phyloP scores from a whole-genome alignment of 257 asterid genomes.

The Paulownia fortunei region DNA sequence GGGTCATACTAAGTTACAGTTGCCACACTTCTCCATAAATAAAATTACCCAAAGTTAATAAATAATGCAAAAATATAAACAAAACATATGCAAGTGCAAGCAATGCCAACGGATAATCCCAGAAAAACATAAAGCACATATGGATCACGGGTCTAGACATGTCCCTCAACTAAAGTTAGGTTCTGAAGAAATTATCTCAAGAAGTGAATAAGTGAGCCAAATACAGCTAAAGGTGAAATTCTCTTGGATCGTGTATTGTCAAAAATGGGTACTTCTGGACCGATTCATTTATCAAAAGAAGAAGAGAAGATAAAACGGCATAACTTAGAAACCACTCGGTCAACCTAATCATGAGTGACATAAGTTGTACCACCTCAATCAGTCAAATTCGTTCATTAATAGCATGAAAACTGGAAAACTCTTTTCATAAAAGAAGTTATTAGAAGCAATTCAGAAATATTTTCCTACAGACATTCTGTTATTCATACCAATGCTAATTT shows the following conservation, averaged over 20 bases:
- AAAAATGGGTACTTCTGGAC: background rate
- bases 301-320: background rate
- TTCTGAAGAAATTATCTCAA: background rate
- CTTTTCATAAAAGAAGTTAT: background rate
- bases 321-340: background rate
- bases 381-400: background rate
- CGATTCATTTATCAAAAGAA: conserved; percentile 4
- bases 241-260: background rate
- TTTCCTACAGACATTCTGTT: background rate
- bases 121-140: background rate
- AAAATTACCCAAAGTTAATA: background rate
- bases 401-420: background rate
- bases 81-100: conserved; percentile 8
- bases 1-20: background rate
- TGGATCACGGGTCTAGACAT: background rate
- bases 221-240: background rate
- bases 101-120: background rate
- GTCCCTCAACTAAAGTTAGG: background rate
- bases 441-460: background rate
- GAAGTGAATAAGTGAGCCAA: background rate
- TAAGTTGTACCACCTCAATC: background rate
- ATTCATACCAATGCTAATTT: background rate
- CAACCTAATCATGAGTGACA: background rate
- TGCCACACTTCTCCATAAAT: conserved; percentile 11
- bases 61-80: background rate